phyloP scores from a whole-genome alignment of 2,329 filamentous ascomycete genomes.

The Phaeosphaeriaceae sp. region DNA sequence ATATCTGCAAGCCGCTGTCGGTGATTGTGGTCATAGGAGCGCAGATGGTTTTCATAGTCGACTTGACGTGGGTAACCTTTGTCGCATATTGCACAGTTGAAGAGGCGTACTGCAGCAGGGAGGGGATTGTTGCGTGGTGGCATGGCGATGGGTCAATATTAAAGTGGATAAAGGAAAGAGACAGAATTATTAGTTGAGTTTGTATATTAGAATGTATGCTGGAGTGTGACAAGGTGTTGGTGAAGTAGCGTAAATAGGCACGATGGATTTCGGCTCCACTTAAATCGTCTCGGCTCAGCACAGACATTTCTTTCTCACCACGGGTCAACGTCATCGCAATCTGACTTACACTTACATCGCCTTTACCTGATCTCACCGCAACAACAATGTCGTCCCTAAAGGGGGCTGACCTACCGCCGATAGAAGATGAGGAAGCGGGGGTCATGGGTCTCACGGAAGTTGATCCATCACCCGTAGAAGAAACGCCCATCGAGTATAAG shows the following conservation, averaged over 20 bases:
- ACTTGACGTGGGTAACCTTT: slow-evolving; percentile 96
- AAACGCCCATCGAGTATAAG: slow-evolving; percentile 56
- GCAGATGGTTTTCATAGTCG: slow-evolving; percentile 93
- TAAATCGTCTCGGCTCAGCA: slow-evolving; percentile 22
- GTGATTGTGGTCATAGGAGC: slow-evolving; percentile 94
- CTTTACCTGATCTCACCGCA: slow-evolving; percentile 2
- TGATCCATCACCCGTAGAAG: slow-evolving; percentile 81
- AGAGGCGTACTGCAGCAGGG: slow-evolving; percentile 46
- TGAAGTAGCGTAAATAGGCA: not conserved
- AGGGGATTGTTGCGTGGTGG: slow-evolving; percentile 52
- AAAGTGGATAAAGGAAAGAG: too few relatives aligned
- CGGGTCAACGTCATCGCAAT: slow-evolving; percentile 43
- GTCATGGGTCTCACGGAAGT: slow-evolving; percentile 74
- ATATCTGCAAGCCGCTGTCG: slow-evolving; percentile 76
- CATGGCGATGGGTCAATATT: slow-evolving; percentile 13
- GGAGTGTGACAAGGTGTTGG: not conserved
- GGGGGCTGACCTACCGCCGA: slow-evolving; percentile 21
- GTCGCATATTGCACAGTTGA: slow-evolving; percentile 72
- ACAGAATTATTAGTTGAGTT: not conserved
- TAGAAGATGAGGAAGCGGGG: slow-evolving; percentile 53
- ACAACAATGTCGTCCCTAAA: slow-evolving; percentile 17
- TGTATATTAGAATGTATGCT: not conserved
- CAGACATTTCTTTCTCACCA: slow-evolving; percentile 15
- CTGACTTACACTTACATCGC: slow-evolving; percentile 3
- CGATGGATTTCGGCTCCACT: slow-evolving; percentile 14